Evolutionary conservation across 441 rosid genomes (phyloP).

Genomic region (Manihot esculenta): DNA sequence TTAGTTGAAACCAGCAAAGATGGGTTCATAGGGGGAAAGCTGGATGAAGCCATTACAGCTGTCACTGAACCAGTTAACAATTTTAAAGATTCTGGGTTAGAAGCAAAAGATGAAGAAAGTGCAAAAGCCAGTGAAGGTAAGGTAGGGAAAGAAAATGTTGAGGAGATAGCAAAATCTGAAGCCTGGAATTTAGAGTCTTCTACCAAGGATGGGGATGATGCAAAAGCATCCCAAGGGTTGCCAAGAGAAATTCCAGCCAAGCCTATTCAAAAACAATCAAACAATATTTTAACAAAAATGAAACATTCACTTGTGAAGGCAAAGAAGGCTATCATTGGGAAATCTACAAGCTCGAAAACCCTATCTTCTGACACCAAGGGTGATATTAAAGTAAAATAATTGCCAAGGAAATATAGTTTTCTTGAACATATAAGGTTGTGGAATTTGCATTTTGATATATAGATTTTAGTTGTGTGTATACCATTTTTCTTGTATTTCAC

Average conservation of each 20-base stretch:
- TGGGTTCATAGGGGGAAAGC: slow-evolving; percentile 4
- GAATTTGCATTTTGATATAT: slow-evolving; percentile 2
- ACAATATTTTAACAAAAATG: slow-evolving; percentile 58
- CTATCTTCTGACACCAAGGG: slow-evolving; percentile 31
- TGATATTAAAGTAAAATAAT: slow-evolving; percentile 49
- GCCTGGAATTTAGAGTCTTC: slow-evolving; percentile 17
- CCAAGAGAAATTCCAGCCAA: slow-evolving; percentile 43
- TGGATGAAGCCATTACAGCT: slow-evolving; percentile 21
- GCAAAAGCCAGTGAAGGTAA: slow-evolving; percentile 11
- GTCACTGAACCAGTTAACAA: slow-evolving; percentile 20
- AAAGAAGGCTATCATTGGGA: slow-evolving; percentile 66
- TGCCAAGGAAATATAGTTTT: neutral
- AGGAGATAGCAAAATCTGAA: slow-evolving; percentile 34
- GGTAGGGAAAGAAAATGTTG: slow-evolving; percentile 28
- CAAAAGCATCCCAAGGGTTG: slow-evolving; percentile 35
- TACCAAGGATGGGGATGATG: slow-evolving; percentile 32
- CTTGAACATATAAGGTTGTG: slow-evolving; percentile 11
- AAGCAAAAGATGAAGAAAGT: slow-evolving; percentile 22
- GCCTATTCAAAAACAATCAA: slow-evolving; percentile 44
- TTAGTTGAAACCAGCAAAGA: slow-evolving; percentile 14
- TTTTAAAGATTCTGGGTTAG: slow-evolving; percentile 26
- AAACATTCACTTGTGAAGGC: slow-evolving; percentile 67
- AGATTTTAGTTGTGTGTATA: slow-evolving; percentile 6
- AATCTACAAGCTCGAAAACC: slow-evolving; percentile 56
- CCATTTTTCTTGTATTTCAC: neutral